Evolutionary conservation across 1,139 yeast species (phyloP).

Genomic region (Fermentozyma sake): DNA sequence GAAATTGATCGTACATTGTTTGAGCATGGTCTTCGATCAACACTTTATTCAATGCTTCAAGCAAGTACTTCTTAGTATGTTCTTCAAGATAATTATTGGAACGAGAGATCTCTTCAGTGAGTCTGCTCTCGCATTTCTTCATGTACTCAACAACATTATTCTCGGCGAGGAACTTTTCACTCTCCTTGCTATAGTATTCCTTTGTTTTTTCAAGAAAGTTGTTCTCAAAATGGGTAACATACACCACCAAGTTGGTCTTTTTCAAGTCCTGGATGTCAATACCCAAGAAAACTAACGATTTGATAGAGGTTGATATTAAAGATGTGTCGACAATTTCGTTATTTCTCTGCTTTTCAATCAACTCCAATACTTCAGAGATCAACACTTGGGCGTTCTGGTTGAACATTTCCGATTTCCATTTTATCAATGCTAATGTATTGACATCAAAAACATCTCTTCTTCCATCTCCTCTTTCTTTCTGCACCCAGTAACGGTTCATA

Average conservation of each 20-base stretch:
- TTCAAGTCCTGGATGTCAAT: constrained; percentile 79
- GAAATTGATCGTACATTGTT: constrained; percentile 73
- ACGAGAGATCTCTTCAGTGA: constrained; percentile 76
- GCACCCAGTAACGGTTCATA: constrained; percentile 96
- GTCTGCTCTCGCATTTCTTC: constrained; percentile 77
- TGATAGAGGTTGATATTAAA: constrained; percentile 69
- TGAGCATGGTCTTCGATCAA: constrained; percentile 77
- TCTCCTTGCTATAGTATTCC: constrained; percentile 68
- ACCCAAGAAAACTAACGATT: constrained; percentile 75
- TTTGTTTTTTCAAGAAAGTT: constrained; percentile 72
- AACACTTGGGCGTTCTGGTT: constrained; percentile 55
- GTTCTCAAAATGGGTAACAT: constrained; percentile 73
- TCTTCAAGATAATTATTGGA: constrained; percentile 81
- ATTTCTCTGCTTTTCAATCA: constrained; percentile 74
- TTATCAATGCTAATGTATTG: constrained; percentile 76
- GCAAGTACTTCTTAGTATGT: constrained; percentile 73
- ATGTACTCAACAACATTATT: constrained; percentile 90
- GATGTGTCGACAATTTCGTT: constrained; percentile 71
- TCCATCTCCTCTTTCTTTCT: constrained; percentile 95
- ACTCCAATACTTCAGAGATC: constrained; percentile 67
- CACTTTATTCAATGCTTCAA: constrained; percentile 70
- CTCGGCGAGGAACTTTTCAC: constrained; percentile 57
- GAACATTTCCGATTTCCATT: constrained; percentile 87
- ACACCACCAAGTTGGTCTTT: constrained; percentile 78
- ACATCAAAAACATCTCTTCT: constrained; percentile 87